phyloP scores from a whole-genome alignment of 2,329 filamentous ascomycete genomes.

The Aurifilum marmelostoma region DNA sequence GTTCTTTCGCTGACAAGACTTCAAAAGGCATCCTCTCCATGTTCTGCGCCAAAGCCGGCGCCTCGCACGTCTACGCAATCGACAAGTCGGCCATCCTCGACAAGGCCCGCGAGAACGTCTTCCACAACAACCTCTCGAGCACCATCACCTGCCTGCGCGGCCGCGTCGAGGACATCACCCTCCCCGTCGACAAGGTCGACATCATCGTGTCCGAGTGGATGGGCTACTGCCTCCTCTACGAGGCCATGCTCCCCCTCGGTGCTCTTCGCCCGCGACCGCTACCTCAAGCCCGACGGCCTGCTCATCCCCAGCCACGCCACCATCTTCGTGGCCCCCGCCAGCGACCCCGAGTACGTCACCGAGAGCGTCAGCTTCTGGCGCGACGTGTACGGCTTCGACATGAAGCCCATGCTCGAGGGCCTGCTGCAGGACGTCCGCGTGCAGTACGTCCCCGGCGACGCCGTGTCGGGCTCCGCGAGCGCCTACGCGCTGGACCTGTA shows the following conservation, averaged over 20 bases:
- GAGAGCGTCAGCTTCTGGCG: conserved; percentile 86
- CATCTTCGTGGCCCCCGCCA: conserved; percentile 79
- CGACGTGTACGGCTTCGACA: conserved; percentile 92
- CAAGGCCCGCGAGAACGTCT: conserved; percentile 83
- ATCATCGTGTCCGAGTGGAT: conserved; percentile 98
- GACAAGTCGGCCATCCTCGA: conserved; percentile 91
- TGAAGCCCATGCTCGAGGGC: conserved; percentile 84
- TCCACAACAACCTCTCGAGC: conserved; percentile 74
- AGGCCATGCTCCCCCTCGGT: conserved; percentile 96
- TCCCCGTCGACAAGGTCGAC: conserved; percentile 82
- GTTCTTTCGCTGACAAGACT: background rate
- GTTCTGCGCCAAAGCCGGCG: conserved; percentile 91
- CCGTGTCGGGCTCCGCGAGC: conserved; percentile 61
- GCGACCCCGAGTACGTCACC: conserved; percentile 75
- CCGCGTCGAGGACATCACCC: conserved; percentile 82
- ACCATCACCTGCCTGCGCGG: conserved; percentile 80
- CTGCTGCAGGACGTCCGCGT: conserved; percentile 84
- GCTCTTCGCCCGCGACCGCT: conserved; percentile 83
- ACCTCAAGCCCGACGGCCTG: conserved; percentile 77
- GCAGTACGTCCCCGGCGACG: conserved; percentile 66
- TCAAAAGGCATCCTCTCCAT: conserved; percentile 77
- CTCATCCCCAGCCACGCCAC: conserved; percentile 86
- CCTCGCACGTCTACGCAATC: conserved; percentile 83
- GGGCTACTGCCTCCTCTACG: conserved; percentile 91
- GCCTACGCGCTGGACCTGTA: conserved; percentile 81